Conservation (phyloP, 768 basidiomycete genomes). For the Termitomyces sp. region DNA sequence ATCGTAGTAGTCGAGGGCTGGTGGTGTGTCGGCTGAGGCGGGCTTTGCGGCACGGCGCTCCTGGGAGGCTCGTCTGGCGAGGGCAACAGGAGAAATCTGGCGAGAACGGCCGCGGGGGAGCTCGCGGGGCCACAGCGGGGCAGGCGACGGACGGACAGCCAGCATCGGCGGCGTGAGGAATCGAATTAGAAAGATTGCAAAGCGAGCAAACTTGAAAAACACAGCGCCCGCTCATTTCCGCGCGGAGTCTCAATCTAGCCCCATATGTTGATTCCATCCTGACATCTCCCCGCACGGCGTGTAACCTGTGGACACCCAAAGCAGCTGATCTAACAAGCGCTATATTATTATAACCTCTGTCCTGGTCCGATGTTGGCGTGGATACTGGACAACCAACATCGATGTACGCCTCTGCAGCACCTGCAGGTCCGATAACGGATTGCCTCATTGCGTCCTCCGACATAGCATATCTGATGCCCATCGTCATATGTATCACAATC, state of each 20-base stretch:
- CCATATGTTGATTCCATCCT: neutral
- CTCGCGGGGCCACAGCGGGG: slow-evolving; percentile 14
- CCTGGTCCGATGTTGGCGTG: neutral
- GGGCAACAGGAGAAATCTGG: slow-evolving; percentile 37
- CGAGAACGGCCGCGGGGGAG: slow-evolving; percentile 24
- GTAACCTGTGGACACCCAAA: neutral
- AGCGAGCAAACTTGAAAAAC: too few species aligned
- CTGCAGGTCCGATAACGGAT: neutral
- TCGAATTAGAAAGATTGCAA: slow-evolving; percentile 1
- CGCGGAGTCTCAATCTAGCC: too few species aligned
- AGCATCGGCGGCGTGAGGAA: slow-evolving; percentile 12
- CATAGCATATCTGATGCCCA: neutral
- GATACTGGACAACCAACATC: neutral
- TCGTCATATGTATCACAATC: slow-evolving; percentile 3
- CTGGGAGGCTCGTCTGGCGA: slow-evolving; percentile 40
- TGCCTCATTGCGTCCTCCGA: neutral
- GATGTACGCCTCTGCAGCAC: neutral
- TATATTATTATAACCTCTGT: too few species aligned
- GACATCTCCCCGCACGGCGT: neutral
- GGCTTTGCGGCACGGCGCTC: slow-evolving; percentile 26
- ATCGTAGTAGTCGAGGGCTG: slow-evolving; percentile 42
- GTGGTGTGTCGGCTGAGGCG: slow-evolving; percentile 25
- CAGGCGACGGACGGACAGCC: slow-evolving; percentile 12
- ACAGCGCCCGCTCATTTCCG: too few species aligned
- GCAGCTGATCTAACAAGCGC: neutral